phyloP scores from a whole-genome alignment of 495 filamentous ascomycete species.

The Penicillium manginii region DNA sequence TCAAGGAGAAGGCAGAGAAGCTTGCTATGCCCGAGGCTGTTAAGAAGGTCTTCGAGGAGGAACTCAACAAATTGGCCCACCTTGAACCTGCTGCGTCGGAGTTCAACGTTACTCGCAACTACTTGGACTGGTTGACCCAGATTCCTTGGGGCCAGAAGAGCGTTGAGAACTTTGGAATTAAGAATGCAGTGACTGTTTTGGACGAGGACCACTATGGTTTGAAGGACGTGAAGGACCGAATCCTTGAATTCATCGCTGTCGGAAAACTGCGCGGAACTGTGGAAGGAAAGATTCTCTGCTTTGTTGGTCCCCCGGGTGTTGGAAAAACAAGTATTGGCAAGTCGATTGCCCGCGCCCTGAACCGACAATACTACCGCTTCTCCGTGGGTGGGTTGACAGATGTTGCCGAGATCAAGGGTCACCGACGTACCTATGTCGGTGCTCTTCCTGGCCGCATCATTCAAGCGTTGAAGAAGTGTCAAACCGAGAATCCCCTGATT shows the following conservation, averaged over 20 bases:
- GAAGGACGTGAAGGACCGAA: conserved; percentile 98
- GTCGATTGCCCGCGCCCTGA: conserved; percentile 91
- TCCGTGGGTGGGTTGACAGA: conserved; percentile 96
- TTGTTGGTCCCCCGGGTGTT: conserved; percentile 94
- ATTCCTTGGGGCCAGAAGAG: conserved; percentile 97
- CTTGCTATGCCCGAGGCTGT: conserved; percentile 96
- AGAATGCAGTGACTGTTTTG: conserved; percentile 84
- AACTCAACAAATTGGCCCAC: conserved; percentile 94
- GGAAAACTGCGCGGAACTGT: conserved; percentile 97
- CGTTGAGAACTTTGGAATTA: conserved; percentile 93
- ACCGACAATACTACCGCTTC: conserved; percentile 96
- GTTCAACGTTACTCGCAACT: conserved; percentile 99
- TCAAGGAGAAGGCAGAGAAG: conserved; percentile 92
- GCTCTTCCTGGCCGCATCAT: conserved; percentile 96
- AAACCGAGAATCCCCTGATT: conserved; percentile 96
- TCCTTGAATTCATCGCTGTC: conserved; percentile 98
- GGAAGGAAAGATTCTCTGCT: conserved; percentile 97
- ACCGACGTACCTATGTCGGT: conserved; percentile 94
- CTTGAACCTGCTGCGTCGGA: conserved; percentile 94
- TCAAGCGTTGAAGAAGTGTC: conserved; percentile 97
- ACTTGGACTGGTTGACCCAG: conserved; percentile 97
- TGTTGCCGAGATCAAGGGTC: conserved; percentile 99
- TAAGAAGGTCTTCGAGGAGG: conserved; percentile 97
- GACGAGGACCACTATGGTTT: conserved; percentile 98
- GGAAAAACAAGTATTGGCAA: conserved; percentile 99